Conservation (phyloP, 2,329 filamentous ascomycete genomes). For the Metarhizium humberi region DNA sequence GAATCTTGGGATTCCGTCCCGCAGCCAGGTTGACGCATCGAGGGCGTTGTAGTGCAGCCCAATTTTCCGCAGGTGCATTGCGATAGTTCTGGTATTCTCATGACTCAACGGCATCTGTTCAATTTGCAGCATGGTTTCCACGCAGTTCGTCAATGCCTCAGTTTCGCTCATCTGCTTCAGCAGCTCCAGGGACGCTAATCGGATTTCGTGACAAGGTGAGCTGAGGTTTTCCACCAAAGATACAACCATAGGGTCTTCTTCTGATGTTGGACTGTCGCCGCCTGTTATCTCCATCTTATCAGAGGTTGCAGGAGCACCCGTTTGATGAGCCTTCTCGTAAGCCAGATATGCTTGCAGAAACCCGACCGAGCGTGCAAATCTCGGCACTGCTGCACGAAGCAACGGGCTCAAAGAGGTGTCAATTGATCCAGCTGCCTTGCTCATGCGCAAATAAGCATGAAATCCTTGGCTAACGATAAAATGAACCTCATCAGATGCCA, state of each 20-base stretch:
- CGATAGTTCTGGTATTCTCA: slow-evolving; percentile 65
- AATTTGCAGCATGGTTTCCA: slow-evolving; percentile 59
- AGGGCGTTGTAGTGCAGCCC: slow-evolving; percentile 52
- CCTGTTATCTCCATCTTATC: slow-evolving; percentile 22
- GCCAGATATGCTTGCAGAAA: slow-evolving; percentile 54
- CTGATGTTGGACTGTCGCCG: slow-evolving; percentile 31
- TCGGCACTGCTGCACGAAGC: slow-evolving; percentile 55
- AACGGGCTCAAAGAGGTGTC: slow-evolving; percentile 55
- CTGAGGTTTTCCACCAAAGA: slow-evolving; percentile 66
- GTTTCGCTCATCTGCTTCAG: slow-evolving; percentile 46
- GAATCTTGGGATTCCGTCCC: slow-evolving; percentile 66
- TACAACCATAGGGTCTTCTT: slow-evolving; percentile 52
- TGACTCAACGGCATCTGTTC: slow-evolving; percentile 73
- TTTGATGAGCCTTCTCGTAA: slow-evolving; percentile 37
- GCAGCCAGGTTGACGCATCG: slow-evolving; percentile 53
- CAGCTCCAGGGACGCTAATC: slow-evolving; percentile 64
- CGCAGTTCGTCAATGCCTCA: slow-evolving; percentile 14
- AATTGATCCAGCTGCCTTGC: slow-evolving; percentile 44
- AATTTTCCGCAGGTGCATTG: slow-evolving; percentile 79
- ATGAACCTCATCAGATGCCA: slow-evolving; percentile 53
- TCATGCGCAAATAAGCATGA: slow-evolving; percentile 60
- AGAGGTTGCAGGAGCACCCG: slow-evolving; percentile 5
- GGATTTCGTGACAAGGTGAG: slow-evolving; percentile 64
- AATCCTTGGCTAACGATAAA: slow-evolving; percentile 72
- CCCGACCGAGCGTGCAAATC: slow-evolving; percentile 55